Evolutionary conservation across 1,139 yeast species (phyloP), one percentile per base, ranked within the genome.

Genomic region (Pneumocystis sp.): DNA sequence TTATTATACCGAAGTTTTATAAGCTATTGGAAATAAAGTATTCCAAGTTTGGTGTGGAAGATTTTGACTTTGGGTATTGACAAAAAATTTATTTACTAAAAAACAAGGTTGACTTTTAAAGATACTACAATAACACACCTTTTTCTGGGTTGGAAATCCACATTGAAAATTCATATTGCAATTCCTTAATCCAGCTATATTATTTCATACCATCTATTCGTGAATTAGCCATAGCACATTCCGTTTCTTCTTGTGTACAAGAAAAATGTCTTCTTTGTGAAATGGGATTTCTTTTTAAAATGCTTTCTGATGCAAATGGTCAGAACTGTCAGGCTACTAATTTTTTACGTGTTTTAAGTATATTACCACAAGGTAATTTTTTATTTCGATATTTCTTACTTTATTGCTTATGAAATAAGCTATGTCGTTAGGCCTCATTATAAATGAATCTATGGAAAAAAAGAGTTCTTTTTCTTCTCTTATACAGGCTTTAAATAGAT

Each of bases 141-240:
- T 87, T 79, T 70, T 83, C 96, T n/a, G 97, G 98, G 0, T 78
- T 95, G 42, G 97, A 93, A 74, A 86, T 90, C 25, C 95, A 89
- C 72, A 81, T 87, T 17, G 90, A 87, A 64, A 89, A 88, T 71
- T 82, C 95, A 0, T 89, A 89, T 73, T 81, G 87, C 65, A 95
- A 95, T 73, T 80, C 96, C 0, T 76, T 91, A 44, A 72, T 95
- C 12, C 97, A 93, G 73, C 72, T 93, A n/a, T 88, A 87, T 75
- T 79, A 96, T 63, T 89, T 85, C 76, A 83, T 85, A 59, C 86
- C 96, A 0, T 82, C 83, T 17, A 74, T 93, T 59, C 88, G 84
- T 75, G 87, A 89, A 70, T 78, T 82, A 68, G 80, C 87, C 0
- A 78, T 85, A 1, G 77, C 79, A 15, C 81, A 83, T 57, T 75